Percentiles rank a stretch among this genome's conserved stretches.
Evolutionary conservation across 495 filamentous ascomycete genomes (phyloP).

Genomic region (Xylaria grammica): DNA sequence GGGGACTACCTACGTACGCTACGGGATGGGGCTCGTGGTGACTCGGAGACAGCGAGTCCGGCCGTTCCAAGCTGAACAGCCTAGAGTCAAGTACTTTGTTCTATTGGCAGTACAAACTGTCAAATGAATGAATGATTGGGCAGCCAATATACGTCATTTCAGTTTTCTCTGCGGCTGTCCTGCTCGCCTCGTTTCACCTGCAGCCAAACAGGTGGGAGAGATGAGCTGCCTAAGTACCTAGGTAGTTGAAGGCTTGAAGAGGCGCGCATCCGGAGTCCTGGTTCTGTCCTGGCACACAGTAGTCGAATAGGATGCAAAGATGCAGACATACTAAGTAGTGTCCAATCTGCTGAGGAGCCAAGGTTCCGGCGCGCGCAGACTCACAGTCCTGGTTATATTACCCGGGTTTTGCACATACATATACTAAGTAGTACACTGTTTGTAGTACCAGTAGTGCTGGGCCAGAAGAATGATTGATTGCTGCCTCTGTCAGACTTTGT

Average conservation of each 20-base stretch:
- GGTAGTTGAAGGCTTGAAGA: neutral
- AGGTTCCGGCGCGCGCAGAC: no score
- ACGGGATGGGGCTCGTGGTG: neutral
- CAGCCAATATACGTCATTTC: neutral
- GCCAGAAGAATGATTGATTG: no score
- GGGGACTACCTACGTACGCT: neutral
- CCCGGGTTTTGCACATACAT: no score
- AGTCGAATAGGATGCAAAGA: no score
- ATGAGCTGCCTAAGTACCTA: neutral
- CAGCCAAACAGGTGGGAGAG: slow-evolving; percentile 8
- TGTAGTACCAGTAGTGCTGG: no score
- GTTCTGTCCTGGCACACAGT: no score
- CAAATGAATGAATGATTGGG: neutral
- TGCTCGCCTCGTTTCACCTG: slow-evolving; percentile 9
- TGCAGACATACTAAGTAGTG: no score
- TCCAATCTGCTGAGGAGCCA: no score
- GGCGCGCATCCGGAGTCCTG: neutral
- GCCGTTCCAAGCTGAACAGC: neutral
- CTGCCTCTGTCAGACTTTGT: no score
- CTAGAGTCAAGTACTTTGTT: no score
- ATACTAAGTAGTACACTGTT: no score
- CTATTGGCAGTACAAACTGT: neutral
- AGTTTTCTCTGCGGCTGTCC: neutral
- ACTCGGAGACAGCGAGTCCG: neutral
- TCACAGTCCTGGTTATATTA: no score